Conservation (phyloP, 129 eudicot genomes). For the Pittosporum tobira region DNA sequence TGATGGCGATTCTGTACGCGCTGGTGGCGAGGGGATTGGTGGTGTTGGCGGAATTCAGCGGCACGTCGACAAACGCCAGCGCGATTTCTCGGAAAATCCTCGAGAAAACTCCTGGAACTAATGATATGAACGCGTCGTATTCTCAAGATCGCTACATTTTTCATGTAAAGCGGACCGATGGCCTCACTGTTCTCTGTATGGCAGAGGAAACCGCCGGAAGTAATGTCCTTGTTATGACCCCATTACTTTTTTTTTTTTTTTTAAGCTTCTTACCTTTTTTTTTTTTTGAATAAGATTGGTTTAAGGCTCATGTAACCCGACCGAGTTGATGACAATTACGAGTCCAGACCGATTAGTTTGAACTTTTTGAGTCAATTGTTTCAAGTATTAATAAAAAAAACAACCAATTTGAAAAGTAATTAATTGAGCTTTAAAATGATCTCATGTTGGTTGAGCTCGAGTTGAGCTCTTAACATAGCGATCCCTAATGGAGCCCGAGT, state of each 20-base stretch:
- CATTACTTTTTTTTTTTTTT: neutral
- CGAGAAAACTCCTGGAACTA: conserved; percentile 59
- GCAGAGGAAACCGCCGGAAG: conserved; percentile 87
- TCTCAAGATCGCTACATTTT: conserved; percentile 92
- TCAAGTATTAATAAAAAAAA: no score
- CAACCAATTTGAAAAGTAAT: no score
- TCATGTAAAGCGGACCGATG: conserved; percentile 92
- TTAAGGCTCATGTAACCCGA: no score
- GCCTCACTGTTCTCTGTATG: conserved; percentile 91
- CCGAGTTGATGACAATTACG: no score
- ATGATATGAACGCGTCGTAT: conserved; percentile 72
- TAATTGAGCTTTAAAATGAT: no score
- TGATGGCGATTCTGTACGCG: conserved; percentile 73
- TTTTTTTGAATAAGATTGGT: no score
- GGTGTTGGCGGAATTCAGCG: conserved; percentile 77
- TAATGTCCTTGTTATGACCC: conserved; percentile 19
- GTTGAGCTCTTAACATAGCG: no score
- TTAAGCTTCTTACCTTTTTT: neutral
- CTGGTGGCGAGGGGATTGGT: conserved; percentile 89
- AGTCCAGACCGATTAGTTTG: no score
- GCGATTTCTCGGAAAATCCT: conserved; percentile 69
- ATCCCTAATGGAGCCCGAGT: no score
- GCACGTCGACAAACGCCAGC: conserved; percentile 75
- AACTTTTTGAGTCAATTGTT: no score
- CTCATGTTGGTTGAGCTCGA: no score